These are phyloP conservation scores for Kockovaella imperatae DNA, from an alignment of 768 basidiomycete genomes.

Conservation along the genomic window DNA sequence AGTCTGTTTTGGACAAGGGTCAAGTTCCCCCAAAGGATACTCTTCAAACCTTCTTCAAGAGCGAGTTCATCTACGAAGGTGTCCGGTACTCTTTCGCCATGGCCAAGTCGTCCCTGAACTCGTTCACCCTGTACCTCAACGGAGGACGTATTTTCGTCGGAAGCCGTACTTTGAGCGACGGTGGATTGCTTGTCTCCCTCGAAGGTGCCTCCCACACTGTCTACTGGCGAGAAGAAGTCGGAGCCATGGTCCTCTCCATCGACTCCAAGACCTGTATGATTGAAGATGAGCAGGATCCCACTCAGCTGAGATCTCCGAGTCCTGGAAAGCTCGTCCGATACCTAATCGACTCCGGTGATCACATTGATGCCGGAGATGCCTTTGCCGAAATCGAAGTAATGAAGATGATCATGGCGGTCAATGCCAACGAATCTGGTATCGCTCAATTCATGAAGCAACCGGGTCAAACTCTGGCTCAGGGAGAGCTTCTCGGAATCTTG, in stretches of 20 bases:
- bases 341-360: conserved; percentile 93
- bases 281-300: conserved; percentile 98
- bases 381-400: conserved; percentile 97
- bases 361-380: conserved; percentile 89
- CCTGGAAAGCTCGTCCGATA: conserved; percentile 93
- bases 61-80: conserved; percentile 97
- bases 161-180: conserved; percentile 84
- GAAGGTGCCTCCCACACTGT: conserved; percentile 93
- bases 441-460: conserved; percentile 97
- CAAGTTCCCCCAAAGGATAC: conserved; percentile 92
- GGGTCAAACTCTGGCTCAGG: conserved; percentile 90
- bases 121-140: conserved; percentile 93
- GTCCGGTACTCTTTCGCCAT: conserved; percentile 91
- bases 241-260: conserved; percentile 72
- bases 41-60: conserved; percentile 89
- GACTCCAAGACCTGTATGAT: conserved; percentile 97
- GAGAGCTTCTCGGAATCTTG: conserved; percentile 93
- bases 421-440: conserved; percentile 85
- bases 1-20: conserved; percentile 91
- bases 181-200: conserved; percentile 81
- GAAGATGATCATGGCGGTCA: conserved; percentile 99
- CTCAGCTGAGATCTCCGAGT: conserved; percentile 87
- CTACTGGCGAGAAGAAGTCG: conserved; percentile 98
- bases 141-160: conserved; percentile 89
- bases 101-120: conserved; percentile 75